Evolutionary conservation across 768 basidiomycete species (phyloP).

Genomic region (Collybiopsis confluens): DNA sequence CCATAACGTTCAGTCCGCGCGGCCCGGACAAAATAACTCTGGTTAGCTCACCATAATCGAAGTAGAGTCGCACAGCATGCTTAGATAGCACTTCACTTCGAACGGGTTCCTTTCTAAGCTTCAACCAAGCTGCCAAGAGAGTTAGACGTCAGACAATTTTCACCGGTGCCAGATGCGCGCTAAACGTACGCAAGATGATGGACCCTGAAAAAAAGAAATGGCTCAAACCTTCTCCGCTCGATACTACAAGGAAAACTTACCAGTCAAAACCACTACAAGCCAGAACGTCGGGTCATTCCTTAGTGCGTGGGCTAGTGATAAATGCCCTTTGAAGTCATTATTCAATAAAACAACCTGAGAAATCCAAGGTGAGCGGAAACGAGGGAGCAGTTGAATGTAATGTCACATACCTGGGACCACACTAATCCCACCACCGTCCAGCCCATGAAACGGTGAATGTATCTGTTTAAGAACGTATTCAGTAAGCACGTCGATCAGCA

Average conservation of each 20-base stretch:
- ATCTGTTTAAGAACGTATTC: not conserved
- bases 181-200: conserved; percentile 26
- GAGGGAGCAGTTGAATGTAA: not conserved
- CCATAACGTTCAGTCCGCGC: not conserved
- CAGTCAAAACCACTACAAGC: conserved; percentile 35
- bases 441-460: conserved; percentile 51
- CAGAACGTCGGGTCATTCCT: conserved; percentile 31
- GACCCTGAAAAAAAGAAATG: conserved; percentile 17
- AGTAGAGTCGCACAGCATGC: conserved; percentile 40
- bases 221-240: not conserved
- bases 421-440: conserved; percentile 50
- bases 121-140: conserved; percentile 28
- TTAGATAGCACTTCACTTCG: conserved; percentile 36
- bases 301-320: conserved; percentile 39
- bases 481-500: not conserved
- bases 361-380: not conserved
- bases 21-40: not conserved
- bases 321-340: conserved; percentile 44
- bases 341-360: conserved; percentile 43
- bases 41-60: conserved; percentile 34
- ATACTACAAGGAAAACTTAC: not conserved
- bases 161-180: too few relatives aligned
- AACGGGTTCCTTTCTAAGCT: conserved; percentile 37
- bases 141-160: not conserved
- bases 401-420: conserved; percentile 40